These are phyloP conservation scores for Ceratocystis colombiana DNA, from an alignment of 2,329 filamentous ascomycete species.

Conservation along the genomic window DNA sequence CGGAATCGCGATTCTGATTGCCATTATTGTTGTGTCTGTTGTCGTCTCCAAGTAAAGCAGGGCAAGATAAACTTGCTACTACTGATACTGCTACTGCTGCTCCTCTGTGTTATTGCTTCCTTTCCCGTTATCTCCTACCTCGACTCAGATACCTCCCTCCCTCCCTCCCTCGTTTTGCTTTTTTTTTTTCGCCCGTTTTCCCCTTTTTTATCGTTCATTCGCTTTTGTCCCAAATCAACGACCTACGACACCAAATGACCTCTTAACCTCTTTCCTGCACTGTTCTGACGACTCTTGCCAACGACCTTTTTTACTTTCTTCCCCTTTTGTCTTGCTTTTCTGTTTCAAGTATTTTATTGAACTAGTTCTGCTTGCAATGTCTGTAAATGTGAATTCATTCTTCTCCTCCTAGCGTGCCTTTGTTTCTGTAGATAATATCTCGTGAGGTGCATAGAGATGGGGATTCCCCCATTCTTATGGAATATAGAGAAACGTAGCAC, in stretches of 20 bases:
- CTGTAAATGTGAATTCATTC: slow-evolving; percentile 10
- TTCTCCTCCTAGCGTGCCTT: background rate
- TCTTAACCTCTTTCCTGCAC: background rate
- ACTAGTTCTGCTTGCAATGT: slow-evolving; percentile 2
- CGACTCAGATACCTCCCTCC: background rate
- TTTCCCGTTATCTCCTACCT: background rate
- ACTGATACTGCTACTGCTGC: background rate
- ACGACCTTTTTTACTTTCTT: slow-evolving; percentile 11
- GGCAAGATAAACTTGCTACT: background rate
- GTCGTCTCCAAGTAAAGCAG: slow-evolving; percentile 31
- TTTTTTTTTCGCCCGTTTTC: background rate
- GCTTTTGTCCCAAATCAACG: background rate
- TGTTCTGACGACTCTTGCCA: slow-evolving; percentile 11
- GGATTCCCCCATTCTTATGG: too few species aligned
- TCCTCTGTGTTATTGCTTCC: background rate
- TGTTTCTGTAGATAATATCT: background rate
- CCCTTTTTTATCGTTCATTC: background rate
- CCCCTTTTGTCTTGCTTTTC: background rate
- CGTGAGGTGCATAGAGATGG: background rate
- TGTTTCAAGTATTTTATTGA: background rate
- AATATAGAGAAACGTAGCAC: too few species aligned
- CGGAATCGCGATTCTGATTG: slow-evolving; percentile 80
- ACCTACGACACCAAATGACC: background rate
- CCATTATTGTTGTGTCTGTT: slow-evolving; percentile 87
- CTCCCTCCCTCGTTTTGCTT: background rate